phyloP scores from a whole-genome alignment of 176 grass and related monocot species.

The Zea luxurians region DNA sequence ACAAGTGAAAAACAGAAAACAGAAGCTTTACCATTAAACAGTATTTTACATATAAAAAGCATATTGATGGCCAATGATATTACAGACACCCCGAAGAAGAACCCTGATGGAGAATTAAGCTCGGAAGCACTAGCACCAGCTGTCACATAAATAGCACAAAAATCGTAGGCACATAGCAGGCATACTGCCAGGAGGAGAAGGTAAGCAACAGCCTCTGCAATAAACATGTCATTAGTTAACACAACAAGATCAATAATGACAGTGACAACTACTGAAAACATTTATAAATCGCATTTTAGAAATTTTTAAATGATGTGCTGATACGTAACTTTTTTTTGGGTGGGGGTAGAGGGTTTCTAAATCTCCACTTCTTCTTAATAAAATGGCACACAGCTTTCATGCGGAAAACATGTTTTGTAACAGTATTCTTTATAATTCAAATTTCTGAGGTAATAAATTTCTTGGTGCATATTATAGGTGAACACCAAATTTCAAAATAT shows the following conservation, averaged over 20 bases:
- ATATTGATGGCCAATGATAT: slow-evolving; percentile 98
- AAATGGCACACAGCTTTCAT: not conserved
- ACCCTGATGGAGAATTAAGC: slow-evolving; percentile 87
- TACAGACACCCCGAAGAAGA: slow-evolving; percentile 95
- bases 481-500: not conserved
- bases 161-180: slow-evolving; percentile 89
- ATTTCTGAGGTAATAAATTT: slow-evolving; percentile 13
- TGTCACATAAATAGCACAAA: slow-evolving; percentile 98
- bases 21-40: slow-evolving; percentile 82
- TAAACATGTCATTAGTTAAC: slow-evolving; percentile 44
- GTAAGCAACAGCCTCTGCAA: slow-evolving; percentile 94
- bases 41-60: slow-evolving; percentile 97
- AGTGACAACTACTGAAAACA: slow-evolving; percentile 23
- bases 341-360: not conserved
- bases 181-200: slow-evolving; percentile 86
- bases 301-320: not conserved
- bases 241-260: slow-evolving; percentile 26
- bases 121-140: slow-evolving; percentile 81
- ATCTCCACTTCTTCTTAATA: not conserved
- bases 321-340: not conserved
- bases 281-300: not conserved
- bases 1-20: slow-evolving; percentile 4
- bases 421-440: not conserved
- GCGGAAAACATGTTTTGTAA: not conserved
- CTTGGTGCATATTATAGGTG: not conserved